Percentiles rank a stretch among this genome's conserved stretches.
These are phyloP conservation scores for Pythium folliculosum DNA, from an alignment of 352 stramenopile species.

Conservation along the genomic window DNA sequence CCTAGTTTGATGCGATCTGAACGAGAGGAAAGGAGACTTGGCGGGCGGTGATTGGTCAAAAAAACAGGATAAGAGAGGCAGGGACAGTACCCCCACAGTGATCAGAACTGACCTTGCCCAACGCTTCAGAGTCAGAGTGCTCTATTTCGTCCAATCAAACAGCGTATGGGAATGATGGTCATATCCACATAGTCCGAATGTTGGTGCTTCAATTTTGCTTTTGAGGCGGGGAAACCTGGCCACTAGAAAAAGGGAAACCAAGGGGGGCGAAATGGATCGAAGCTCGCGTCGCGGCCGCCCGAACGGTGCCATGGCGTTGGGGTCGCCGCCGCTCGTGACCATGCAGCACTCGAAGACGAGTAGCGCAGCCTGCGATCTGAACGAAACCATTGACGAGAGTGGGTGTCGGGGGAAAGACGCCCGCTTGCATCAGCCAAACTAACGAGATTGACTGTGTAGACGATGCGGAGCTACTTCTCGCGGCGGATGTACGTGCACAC, in stretches of 20 bases:
- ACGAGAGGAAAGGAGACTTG: slow-evolving; percentile 23
- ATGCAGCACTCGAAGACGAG: slow-evolving; percentile 1
- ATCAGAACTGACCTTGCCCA: neutral
- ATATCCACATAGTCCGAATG: slow-evolving; percentile 11
- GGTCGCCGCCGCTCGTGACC: neutral
- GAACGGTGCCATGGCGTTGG: neutral
- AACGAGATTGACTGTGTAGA: slow-evolving; percentile 10
- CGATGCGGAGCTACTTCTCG: slow-evolving; percentile 10
- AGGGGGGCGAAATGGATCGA: neutral
- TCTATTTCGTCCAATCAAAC: slow-evolving; percentile 15
- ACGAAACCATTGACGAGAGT: slow-evolving; percentile 29
- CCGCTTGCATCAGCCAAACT: neutral
- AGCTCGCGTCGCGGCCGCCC: neutral
- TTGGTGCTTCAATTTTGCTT: slow-evolving; percentile 20
- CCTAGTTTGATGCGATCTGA: slow-evolving; percentile 10
- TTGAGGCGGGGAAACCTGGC: slow-evolving; percentile 2
- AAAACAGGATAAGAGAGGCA: slow-evolving; percentile 18
- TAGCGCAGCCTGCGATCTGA: slow-evolving; percentile 17
- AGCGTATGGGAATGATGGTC: slow-evolving; percentile 12
- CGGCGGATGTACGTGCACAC: neutral
- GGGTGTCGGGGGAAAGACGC: neutral
- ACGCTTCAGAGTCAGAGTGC: neutral
- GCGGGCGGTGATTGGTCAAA: slow-evolving; percentile 18
- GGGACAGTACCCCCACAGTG: neutral
- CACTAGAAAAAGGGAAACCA: neutral